Evolutionary conservation across 768 basidiomycete species (phyloP), one percentile per base, ranked within the genome.

Genomic region (Hericium alpestre): DNA sequence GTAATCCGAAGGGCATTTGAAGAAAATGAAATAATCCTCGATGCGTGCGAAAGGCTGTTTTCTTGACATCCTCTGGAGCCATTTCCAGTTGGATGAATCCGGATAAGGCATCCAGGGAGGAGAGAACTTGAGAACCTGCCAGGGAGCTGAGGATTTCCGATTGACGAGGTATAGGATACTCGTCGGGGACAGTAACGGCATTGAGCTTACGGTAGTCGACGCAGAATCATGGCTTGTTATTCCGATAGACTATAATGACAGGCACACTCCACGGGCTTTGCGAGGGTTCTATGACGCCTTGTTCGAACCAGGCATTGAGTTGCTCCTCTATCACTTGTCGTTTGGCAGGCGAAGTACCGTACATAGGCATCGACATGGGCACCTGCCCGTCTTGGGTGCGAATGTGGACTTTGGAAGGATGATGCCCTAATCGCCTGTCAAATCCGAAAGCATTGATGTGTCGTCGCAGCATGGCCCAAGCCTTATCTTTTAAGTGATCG

Each of bases 1-100:
- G 40, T 1, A 59, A 54, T 0, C 63, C 63, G 52, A 78, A 77
- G 0, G 74, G 74, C 72, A 77, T 74, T 38, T 70, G 49, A 18
- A 55, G 56, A 59, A 77, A 77, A 56, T 78, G 74, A 37, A 59
- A 73, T 0, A 76, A 58, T 8, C 76, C 76, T 43, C 61, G 51
- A 57, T 76, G 76, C 0, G 69, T 70, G 2, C 70, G 56, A 53
- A 78, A 77, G 0, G 73, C 73, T 0, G 70, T 68, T 38, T 72
- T 70, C 25, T 71, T 66, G 12, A 61, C 56, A n/a, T 67, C 69
- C 11, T 69, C 60, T 0, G 65, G 58, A 0, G 56, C 57, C 52
- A 74, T 65, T 47, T 66, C 61, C 0, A 74, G 55, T 56, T 78
- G 77, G 0, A 70, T 74, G 56, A 76, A 79, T 11, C 75, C 73